A percentile compares a stretch with the other conserved stretches of the same genome.
These are phyloP conservation scores for Termitomyces sp. DNA, from an alignment of 1,284 basidiomycete species.

Conservation along the genomic window DNA sequence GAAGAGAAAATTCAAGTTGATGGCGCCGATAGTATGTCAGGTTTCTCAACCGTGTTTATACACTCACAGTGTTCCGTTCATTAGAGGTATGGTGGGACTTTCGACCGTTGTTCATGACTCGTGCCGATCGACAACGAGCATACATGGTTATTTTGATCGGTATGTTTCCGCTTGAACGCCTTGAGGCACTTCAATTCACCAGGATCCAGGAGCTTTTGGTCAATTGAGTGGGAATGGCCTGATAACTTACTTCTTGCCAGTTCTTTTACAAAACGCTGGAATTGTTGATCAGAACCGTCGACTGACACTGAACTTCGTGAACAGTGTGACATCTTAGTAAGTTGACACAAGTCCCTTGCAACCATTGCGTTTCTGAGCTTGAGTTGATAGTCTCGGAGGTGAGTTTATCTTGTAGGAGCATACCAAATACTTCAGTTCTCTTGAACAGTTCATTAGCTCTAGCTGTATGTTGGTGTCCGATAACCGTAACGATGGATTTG, in stretches of 20 bases:
- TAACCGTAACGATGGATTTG: background rate
- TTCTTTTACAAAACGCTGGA: conserved; percentile 39
- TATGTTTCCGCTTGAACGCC: conserved; percentile 14
- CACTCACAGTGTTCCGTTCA: background rate
- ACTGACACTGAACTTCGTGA: conserved; percentile 45
- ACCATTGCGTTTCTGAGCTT: background rate
- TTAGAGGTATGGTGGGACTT: conserved; percentile 52
- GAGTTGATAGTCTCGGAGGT: conserved; percentile 20
- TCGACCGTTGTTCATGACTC: conserved; percentile 42
- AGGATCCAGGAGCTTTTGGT: conserved; percentile 32
- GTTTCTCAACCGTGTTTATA: background rate
- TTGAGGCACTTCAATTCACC: background rate
- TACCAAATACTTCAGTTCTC: background rate
- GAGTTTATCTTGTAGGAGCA: conserved; percentile 6
- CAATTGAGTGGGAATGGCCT: conserved; percentile 39
- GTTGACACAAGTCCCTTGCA: conserved; percentile 14
- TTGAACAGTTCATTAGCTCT: conserved; percentile 17
- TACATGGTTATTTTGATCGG: conserved; percentile 49
- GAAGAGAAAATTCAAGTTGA: conserved; percentile 42
- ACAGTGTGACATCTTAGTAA: conserved; percentile 43
- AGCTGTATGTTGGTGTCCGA: conserved; percentile 18
- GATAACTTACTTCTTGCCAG: conserved; percentile 47
- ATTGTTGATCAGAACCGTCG: conserved; percentile 36
- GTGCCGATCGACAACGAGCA: conserved; percentile 41
- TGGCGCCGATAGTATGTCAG: conserved; percentile 36